Base-by-base conservation (phyloP, 2,329 filamentous ascomycete species). In the Cladosporium sp. region DNA sequence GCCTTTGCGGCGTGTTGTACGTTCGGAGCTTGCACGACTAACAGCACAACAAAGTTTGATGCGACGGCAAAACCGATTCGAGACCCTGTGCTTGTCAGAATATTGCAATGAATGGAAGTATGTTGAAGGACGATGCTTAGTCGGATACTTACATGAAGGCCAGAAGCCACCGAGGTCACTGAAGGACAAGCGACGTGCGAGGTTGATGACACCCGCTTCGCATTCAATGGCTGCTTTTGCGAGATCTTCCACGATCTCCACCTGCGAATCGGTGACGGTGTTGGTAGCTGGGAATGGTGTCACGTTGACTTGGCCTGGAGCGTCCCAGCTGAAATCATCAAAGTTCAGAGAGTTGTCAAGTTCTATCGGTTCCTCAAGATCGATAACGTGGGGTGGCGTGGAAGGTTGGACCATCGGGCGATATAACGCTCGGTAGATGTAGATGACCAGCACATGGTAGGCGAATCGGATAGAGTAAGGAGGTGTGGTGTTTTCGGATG, bases 41-140 rank as follows among this genome's bases (percentile, higher is more conserved):
- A 10, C 8, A 63, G 60, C 2, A 63, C 49, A 25, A 56, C 34
- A 34, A 63, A 63, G 25, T 63, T 63, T 7, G 60, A 63, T 14
- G 34, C 28, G 10, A 63, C 60, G n/a, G 60, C 60, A 25, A 63
- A 63, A 6, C 60, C 60, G 25, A 63, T 56, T 21, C 60, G 60
- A 18, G 60, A 54, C 60, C 60, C 60, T 63, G 25, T 34, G 11
- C 28, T 18, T 34, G 49, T 43, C n/a, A 61, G 46, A 14, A 25
- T 1, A 14, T 34, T 21, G n/a, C n/a, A 7, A 1, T 46, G 1
- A 5, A 46, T 2, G 28, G 8, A 28, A 54, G 28, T 3, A 54
- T 54, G 0, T 18, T 54, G 18, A 11, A 13, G 10, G 28, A 11
- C 3, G 5, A 10, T 54, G 51, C 30, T n/a, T 54, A 21, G 16